Conservation (phyloP, 352 stramenopile species). For the Phytophthora capsici region DNA sequence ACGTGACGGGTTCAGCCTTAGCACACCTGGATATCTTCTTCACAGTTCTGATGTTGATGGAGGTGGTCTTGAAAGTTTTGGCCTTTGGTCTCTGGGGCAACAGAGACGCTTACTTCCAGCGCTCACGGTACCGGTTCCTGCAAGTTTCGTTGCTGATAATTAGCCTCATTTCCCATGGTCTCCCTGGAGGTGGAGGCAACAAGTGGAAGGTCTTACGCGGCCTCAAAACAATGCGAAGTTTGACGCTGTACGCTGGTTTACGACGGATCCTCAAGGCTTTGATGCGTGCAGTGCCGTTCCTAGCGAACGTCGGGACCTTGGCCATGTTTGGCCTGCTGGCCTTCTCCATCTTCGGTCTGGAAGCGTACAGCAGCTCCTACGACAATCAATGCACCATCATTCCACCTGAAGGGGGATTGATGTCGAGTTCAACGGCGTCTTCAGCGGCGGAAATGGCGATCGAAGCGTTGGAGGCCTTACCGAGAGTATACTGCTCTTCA, state of each 20-base stretch:
- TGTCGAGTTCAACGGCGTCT: slow-evolving; percentile 8
- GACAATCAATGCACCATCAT: slow-evolving; percentile 54
- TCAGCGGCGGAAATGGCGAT: slow-evolving; percentile 19
- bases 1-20: slow-evolving; percentile 32
- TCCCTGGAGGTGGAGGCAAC: slow-evolving; percentile 16
- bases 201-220: slow-evolving; percentile 64
- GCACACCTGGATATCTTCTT: slow-evolving; percentile 58
- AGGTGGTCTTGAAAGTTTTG: slow-evolving; percentile 63
- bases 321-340: slow-evolving; percentile 77
- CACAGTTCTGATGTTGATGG: slow-evolving; percentile 65
- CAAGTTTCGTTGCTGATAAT: slow-evolving; percentile 56
- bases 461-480: slow-evolving; percentile 44
- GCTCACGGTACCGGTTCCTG: slow-evolving; percentile 55
- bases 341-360: slow-evolving; percentile 81
- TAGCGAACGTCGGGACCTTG: slow-evolving; percentile 77
- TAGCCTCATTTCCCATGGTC: slow-evolving; percentile 60
- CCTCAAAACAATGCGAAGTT: slow-evolving; percentile 68
- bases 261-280: slow-evolving; percentile 74
- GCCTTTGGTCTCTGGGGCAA: slow-evolving; percentile 57
- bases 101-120: slow-evolving; percentile 57
- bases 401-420: background rate
- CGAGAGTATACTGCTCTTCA: slow-evolving; percentile 55
- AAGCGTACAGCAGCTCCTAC: slow-evolving; percentile 67
- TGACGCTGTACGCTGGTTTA: slow-evolving; percentile 71
- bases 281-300: slow-evolving; percentile 68